These are phyloP conservation scores for Phycomyces nitens DNA, from an alignment of 192 early-diverging fungal genomes.

Conservation along the genomic window DNA sequence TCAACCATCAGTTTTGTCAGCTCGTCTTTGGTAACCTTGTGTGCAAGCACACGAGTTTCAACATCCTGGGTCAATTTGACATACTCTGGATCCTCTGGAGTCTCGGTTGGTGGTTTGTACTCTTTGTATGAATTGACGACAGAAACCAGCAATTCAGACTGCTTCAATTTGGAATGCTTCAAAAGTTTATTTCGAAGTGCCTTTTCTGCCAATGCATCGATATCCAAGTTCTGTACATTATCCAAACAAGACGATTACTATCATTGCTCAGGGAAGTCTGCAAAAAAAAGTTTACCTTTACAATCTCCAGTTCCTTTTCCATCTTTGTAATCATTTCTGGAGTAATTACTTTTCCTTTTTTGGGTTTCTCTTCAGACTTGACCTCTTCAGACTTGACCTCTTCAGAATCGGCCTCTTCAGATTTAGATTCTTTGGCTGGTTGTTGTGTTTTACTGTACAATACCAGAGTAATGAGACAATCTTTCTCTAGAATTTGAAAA, in stretches of 20 bases:
- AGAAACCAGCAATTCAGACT: background rate
- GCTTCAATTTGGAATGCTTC: slow-evolving; percentile 10
- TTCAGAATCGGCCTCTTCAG: background rate
- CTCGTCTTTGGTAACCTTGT: slow-evolving; percentile 13
- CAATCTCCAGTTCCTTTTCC: slow-evolving; percentile 25
- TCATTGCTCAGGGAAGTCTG: background rate
- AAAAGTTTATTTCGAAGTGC: slow-evolving; percentile 10
- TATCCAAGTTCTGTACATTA: slow-evolving; percentile 12
- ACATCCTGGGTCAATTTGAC: slow-evolving; percentile 4
- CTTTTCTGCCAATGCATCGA: slow-evolving; percentile 15
- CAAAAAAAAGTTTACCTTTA: slow-evolving; percentile 32
- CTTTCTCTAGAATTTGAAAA: no score
- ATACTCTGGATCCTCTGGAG: background rate
- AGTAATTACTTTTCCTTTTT: background rate
- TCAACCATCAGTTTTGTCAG: slow-evolving; percentile 9
- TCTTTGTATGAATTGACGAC: background rate
- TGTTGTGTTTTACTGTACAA: no score
- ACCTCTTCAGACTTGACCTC: background rate
- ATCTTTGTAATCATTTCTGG: slow-evolving; percentile 9
- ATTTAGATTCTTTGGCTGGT: no score
- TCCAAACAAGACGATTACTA: background rate
- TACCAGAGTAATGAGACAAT: no score
- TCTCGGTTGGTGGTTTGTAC: background rate
- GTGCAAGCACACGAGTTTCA: slow-evolving; percentile 17
- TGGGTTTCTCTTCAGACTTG: background rate